Evolutionary conservation across 768 basidiomycete genomes (phyloP), one percentile per base, ranked within the genome.

Genomic region (Coprinopsis marcescibilis): DNA sequence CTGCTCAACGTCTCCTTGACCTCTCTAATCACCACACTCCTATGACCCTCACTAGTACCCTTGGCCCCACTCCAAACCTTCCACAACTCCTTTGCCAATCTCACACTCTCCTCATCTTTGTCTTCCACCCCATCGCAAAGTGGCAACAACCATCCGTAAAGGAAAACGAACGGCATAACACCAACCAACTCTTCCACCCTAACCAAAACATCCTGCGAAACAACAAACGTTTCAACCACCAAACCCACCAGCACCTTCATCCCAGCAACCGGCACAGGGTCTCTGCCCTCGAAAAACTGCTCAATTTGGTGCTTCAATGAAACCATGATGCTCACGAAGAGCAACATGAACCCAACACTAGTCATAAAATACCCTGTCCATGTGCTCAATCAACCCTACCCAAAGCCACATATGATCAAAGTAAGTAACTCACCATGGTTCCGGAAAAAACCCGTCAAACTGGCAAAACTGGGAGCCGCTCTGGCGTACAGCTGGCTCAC

Each of bases 101-200:
- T 32, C 33, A 68, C 66, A 29, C 49, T 52, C 23, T 47, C 27
- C n/a, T 52, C 53, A 1, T 48, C 46, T 3, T 32, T 46, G 3
- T 55, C 53, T 8, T 57, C 62, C 14, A n/a, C n/a, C n/a, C 58
- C 43, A 17, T 52, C 53, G 39, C 64, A 64, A 7, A 55, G 56
- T 1, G 80, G 73, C 2, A 78, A 42, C 24, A 84, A 60, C 55
- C 73, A 69, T 1, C 66, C 75, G 17, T 76, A 66, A 6, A 77
- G 51, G 53, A 76, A 81, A 4, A 81, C 46, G 38, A 71, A 60
- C 0, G 72, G 71, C 8, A 78, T 44, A 25, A 76, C 49, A 1
- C 54, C 25, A 14, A 57, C 54, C 27, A 61, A 14, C 4, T 20
- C 41, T 5, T 29, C 41, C 7, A 30, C 10, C 6, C 26, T n/a